Evolutionary conservation across 2,329 filamentous ascomycete species (phyloP).

Genomic region (Pyricularia pennisetigena): DNA sequence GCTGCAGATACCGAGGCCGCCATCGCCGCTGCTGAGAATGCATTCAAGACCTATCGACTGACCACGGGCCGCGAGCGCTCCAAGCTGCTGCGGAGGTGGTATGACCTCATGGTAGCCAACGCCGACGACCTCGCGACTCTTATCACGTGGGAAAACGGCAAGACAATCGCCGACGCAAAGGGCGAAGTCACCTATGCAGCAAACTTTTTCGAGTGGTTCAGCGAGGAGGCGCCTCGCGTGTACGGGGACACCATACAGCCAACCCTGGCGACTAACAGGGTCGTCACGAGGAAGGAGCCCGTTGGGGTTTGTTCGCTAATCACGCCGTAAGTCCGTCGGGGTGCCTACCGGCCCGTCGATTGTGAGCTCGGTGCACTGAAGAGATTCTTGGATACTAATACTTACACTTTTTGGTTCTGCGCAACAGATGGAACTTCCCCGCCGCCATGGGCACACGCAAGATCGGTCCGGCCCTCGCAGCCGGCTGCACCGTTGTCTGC

Average conservation of each 20-base stretch:
- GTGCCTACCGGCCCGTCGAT: background rate
- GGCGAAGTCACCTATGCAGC: slow-evolving; percentile 65
- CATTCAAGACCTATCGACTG: slow-evolving; percentile 61
- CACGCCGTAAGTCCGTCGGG: slow-evolving; percentile 50
- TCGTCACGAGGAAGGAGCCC: slow-evolving; percentile 73
- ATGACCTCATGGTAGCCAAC: slow-evolving; percentile 70
- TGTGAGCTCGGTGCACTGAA: background rate
- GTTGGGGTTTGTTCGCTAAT: slow-evolving; percentile 77
- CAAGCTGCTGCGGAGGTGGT: slow-evolving; percentile 69
- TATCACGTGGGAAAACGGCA: slow-evolving; percentile 87
- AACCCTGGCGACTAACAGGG: slow-evolving; percentile 59
- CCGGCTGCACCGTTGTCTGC: slow-evolving; percentile 88
- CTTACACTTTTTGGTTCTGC: slow-evolving; percentile 18
- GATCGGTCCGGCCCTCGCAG: slow-evolving; percentile 67
- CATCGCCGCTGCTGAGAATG: slow-evolving; percentile 72
- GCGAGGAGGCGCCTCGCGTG: slow-evolving; percentile 63
- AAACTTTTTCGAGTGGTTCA: slow-evolving; percentile 73
- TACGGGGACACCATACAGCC: slow-evolving; percentile 70
- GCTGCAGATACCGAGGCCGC: slow-evolving; percentile 68
- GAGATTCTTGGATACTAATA: background rate
- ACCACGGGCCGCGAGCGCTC: slow-evolving; percentile 67
- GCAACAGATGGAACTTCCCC: slow-evolving; percentile 65
- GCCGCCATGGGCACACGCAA: slow-evolving; percentile 67
- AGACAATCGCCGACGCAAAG: slow-evolving; percentile 66
- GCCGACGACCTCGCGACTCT: slow-evolving; percentile 70